Evolutionary conservation across 208 protist genomes (phyloP), one percentile per base, ranked within the genome.

Genomic region (Trypanosoma vivax): DNA sequence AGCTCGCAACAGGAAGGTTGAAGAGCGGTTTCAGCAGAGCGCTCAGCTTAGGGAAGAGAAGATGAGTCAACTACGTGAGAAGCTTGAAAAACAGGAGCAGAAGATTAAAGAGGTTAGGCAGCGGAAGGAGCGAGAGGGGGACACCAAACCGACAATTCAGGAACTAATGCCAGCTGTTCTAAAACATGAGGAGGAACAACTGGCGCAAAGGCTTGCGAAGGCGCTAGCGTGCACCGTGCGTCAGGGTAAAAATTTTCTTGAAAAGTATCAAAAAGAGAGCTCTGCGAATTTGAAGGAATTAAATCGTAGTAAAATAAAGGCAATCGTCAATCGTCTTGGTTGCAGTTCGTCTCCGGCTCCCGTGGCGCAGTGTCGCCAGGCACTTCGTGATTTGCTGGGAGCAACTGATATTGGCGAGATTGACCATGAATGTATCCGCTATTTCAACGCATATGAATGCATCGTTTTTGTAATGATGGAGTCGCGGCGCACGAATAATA

Each of bases 261-360:
- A 93, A 61, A 86, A 45, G n/a, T 93, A 93, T 60, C 82, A 89
- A 57, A 90, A 85, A 39, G 79, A 77, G 49, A 72, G 73, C 25
- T 51, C 60, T 2, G 40, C 57, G 19, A 54, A 65, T 30, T 56
- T 60, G 16, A 88, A 83, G 34, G 86, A 93, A 57, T 55, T 90
- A 28, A 90, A 86, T 51, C 65, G 77, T 16, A 88, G 79, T 54
- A 76, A 79, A 25, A 54, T 93, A 30, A 77, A 77, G 14, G 60
- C 67, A 2, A 38, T 73, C 21, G 73, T 88, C 49, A 78, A 55
- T 45, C 70, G 86, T 2, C 68, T 93, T 13, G 52, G 65, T 5
- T 47, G 70, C 0, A 56, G 55, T 13, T 35, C 67, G 13, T 50
- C 49, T 2, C 46, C 54, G 45, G 40, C 47, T n/a, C 35, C 60